Evolutionary conservation across 768 basidiomycete species (phyloP).

Genomic region (Leccinum disarticulatum): DNA sequence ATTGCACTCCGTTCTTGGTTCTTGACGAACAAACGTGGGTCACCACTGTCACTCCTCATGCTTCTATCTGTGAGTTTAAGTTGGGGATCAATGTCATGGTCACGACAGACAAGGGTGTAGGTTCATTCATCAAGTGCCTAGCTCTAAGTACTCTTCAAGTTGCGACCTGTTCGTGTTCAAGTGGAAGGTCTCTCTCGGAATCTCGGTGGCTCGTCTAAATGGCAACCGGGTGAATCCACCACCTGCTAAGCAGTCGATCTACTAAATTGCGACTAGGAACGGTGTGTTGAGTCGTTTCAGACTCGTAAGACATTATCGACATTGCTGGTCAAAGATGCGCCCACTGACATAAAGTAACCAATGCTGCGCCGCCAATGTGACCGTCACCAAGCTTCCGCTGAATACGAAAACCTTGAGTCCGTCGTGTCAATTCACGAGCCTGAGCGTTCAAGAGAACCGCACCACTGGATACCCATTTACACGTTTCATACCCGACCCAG

Average conservation of each 20-base stretch:
- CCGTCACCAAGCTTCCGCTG: background rate
- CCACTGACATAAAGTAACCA: background rate
- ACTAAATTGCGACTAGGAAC: background rate
- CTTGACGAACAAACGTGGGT: background rate
- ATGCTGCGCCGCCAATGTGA: background rate
- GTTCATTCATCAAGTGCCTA: too few relatives aligned
- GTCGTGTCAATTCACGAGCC: background rate
- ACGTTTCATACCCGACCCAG: too few relatives aligned
- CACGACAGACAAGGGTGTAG: background rate
- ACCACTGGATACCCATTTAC: too few relatives aligned
- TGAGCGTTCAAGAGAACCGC: too few relatives aligned
- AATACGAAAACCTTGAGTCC: background rate
- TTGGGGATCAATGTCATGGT: background rate
- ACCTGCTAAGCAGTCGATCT: background rate
- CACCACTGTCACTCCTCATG: background rate
- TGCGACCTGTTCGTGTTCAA: background rate
- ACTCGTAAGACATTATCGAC: too few relatives aligned
- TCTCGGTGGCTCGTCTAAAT: too few relatives aligned
- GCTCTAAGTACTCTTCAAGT: background rate
- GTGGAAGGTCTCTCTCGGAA: background rate
- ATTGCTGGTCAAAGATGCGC: background rate
- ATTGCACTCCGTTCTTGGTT: too few relatives aligned
- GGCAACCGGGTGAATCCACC: background rate
- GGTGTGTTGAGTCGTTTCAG: too few relatives aligned
- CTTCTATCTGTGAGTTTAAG: background rate